phyloP scores from a whole-genome alignment of 768 basidiomycete genomes.

The Hebeloma cylindrosporum region DNA sequence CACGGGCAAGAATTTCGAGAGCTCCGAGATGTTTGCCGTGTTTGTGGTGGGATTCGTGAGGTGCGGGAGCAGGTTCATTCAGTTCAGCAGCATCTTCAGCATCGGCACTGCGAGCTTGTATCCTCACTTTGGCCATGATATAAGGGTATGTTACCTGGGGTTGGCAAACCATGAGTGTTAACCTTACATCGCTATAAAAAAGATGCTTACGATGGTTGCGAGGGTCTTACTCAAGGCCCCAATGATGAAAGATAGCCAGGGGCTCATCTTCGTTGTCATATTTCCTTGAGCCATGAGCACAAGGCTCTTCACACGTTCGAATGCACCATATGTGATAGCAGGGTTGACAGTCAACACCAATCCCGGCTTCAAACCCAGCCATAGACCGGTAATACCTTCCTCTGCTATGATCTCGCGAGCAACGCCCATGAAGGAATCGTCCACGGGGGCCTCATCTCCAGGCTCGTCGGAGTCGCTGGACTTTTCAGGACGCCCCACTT shows the following conservation, averaged over 20 bases:
- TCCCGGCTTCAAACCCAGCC: conserved; percentile 91
- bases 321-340: conserved; percentile 95
- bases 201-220: conserved; percentile 80
- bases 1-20: conserved; percentile 67
- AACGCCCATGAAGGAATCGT: conserved; percentile 78
- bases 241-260: conserved; percentile 78
- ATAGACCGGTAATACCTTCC: conserved; percentile 84
- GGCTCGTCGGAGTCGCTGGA: conserved; percentile 9
- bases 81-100: conserved; percentile 46
- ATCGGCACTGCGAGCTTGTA: conserved; percentile 80
- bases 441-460: conserved; percentile 34
- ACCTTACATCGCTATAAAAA: background rate
- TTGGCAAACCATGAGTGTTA: background rate
- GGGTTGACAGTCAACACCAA: conserved; percentile 97
- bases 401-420: conserved; percentile 86
- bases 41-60: conserved; percentile 43
- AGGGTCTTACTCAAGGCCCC: conserved; percentile 94
- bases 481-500: conserved; percentile 60
- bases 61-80: conserved; percentile 35
- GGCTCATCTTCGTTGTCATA: conserved; percentile 63
- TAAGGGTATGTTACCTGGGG: conserved; percentile 89
- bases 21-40: conserved; percentile 66
- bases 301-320: conserved; percentile 84
- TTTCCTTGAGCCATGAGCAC: conserved; percentile 56
- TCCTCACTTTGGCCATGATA: conserved; percentile 95